phyloP scores from a whole-genome alignment of 1,139 yeast genomes.

The Protomyces inouyei region DNA sequence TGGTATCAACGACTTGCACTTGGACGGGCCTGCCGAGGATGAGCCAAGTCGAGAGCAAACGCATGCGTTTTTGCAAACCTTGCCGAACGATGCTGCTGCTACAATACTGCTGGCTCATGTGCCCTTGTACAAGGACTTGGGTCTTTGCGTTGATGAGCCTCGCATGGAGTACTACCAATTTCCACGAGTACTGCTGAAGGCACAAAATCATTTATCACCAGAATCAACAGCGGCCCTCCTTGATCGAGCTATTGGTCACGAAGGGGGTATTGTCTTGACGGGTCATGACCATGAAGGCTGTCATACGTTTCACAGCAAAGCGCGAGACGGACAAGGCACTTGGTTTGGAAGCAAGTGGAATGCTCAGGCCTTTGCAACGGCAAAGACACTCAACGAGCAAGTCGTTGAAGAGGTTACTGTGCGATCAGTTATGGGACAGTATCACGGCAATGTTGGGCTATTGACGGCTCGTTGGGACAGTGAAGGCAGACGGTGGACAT shows the following conservation, averaged over 20 bases:
- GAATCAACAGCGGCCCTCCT: conserved; percentile 64
- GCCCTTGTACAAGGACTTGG: conserved; percentile 75
- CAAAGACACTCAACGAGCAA: conserved; percentile 25
- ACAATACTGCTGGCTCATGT: conserved; percentile 84
- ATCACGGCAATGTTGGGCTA: conserved; percentile 62
- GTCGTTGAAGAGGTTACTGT: conserved; percentile 75
- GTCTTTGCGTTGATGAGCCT: conserved; percentile 85
- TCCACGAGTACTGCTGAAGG: conserved; percentile 52
- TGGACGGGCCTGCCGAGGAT: conserved; percentile 88
- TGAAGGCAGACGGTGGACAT: not conserved
- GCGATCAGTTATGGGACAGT: conserved; percentile 94
- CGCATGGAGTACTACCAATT: conserved; percentile 61
- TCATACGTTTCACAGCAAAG: conserved; percentile 52
- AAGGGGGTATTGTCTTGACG: conserved; percentile 50
- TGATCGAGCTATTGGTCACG: conserved; percentile 37
- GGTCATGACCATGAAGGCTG: conserved; percentile 99
- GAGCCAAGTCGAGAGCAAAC: conserved; percentile 8
- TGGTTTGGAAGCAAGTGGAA: not conserved
- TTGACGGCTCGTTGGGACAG: conserved; percentile 3
- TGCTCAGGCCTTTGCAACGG: not conserved
- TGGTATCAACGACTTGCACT: conserved; percentile 70
- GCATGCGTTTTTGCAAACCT: conserved; percentile 17
- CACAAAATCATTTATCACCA: conserved; percentile 78
- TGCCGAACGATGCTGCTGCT: conserved; percentile 37
- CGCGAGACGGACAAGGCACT: not conserved